A percentile compares a stretch with the other conserved stretches of the same genome.
Conservation (phyloP, 2,329 filamentous ascomycete species). For the Botrytis paeoniae region DNA sequence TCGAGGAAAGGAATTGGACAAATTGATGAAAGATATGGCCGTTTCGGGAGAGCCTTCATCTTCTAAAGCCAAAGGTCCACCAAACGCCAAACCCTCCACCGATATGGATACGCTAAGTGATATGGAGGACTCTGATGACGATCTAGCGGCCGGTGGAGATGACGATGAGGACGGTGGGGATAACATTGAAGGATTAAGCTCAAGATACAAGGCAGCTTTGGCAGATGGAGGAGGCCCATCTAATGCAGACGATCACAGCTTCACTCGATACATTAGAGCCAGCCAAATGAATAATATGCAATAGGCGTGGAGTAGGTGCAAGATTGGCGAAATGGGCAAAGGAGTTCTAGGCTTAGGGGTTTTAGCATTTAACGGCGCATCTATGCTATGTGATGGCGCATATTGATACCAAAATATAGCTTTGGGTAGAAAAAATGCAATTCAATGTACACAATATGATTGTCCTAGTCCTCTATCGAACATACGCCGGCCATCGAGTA, state of each 20-base stretch:
- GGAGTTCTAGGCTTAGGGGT: slow-evolving; percentile 25
- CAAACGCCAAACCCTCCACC: slow-evolving; percentile 22
- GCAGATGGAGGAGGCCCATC: slow-evolving; percentile 49
- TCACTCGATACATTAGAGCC: slow-evolving; percentile 37
- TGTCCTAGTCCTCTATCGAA: background rate
- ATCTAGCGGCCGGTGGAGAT: slow-evolving; percentile 56
- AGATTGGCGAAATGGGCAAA: slow-evolving; percentile 15
- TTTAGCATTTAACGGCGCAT: slow-evolving; percentile 36
- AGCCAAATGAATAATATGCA: slow-evolving; percentile 35
- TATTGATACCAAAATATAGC: slow-evolving; percentile 17
- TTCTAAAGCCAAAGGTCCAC: slow-evolving; percentile 29
- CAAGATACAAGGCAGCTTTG: slow-evolving; percentile 75
- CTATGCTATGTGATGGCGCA: slow-evolving; percentile 27
- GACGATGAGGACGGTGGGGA: slow-evolving; percentile 44
- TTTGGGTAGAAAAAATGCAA: slow-evolving; percentile 6
- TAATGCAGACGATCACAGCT: slow-evolving; percentile 37
- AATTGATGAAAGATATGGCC: slow-evolving; percentile 92
- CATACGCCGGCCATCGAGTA: slow-evolving; percentile 8
- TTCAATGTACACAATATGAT: slow-evolving; percentile 7
- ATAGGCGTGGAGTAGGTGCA: slow-evolving; percentile 25
- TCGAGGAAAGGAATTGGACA: slow-evolving; percentile 79
- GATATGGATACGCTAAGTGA: slow-evolving; percentile 41
- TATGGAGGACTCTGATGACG: slow-evolving; percentile 47
- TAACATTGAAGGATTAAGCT: slow-evolving; percentile 63
- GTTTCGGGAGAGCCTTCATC: slow-evolving; percentile 47